These are phyloP conservation scores for Cerioporus squamosus DNA, from an alignment of 1,284 basidiomycete genomes.

Conservation along the genomic window DNA sequence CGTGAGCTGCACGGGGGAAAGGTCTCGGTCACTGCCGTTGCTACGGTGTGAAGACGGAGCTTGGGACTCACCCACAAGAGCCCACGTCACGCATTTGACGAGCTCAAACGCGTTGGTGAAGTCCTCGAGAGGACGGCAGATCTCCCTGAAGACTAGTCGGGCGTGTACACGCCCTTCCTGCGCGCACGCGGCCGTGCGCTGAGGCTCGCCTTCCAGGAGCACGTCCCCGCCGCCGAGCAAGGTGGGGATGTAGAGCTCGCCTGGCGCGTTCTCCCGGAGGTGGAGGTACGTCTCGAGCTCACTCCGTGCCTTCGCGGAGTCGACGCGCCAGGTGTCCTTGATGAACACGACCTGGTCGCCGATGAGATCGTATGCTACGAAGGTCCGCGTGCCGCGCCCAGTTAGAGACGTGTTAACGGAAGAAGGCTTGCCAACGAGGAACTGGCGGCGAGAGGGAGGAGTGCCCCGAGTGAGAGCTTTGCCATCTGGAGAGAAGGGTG, in stretches of 20 bases:
- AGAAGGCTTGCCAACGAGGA: background rate
- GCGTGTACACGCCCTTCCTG: background rate
- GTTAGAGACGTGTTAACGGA: background rate
- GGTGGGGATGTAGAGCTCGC: conserved; percentile 2
- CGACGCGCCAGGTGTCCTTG: background rate
- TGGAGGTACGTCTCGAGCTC: background rate
- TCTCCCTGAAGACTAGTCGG: conserved; percentile 8
- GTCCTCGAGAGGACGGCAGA: conserved; percentile 5
- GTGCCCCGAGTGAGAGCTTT: background rate
- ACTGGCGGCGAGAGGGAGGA: background rate
- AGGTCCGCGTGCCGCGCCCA: background rate
- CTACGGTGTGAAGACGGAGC: too few species aligned
- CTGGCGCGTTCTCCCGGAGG: background rate
- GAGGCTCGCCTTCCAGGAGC: background rate
- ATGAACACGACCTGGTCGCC: background rate
- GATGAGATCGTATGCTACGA: background rate
- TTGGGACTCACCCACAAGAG: conserved; percentile 3
- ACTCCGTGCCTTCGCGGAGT: background rate
- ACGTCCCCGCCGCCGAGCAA: conserved; percentile 9
- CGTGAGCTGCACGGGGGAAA: conserved; percentile 5
- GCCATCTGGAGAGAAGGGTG: background rate
- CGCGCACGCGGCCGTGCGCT: background rate
- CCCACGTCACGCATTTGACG: background rate
- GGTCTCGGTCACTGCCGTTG: too few species aligned
- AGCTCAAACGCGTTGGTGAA: background rate